phyloP scores from a whole-genome alignment of 257 asterid genomes.

The Forsythia viridissima region DNA sequence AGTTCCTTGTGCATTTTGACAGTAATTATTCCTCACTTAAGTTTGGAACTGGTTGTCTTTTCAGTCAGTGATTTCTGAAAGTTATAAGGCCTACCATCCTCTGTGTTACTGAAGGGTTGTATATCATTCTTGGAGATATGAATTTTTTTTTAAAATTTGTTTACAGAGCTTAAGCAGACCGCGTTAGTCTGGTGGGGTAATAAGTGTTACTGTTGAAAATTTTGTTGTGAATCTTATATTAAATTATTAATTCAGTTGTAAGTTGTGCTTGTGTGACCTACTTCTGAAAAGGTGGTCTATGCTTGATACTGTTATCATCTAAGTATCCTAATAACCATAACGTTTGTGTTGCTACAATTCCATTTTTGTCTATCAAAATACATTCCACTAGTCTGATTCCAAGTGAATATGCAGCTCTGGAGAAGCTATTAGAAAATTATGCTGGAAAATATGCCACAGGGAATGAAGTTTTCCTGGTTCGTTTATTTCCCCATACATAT shows the following conservation, averaged over 20 bases:
- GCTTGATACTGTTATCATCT: constrained; percentile 11
- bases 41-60: not conserved
- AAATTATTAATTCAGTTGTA: not conserved
- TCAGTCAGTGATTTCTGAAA: not conserved
- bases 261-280: not conserved
- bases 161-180: not conserved
- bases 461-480: constrained; percentile 63
- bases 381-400: constrained; percentile 20
- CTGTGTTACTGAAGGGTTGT: no score
- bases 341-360: constrained; percentile 4
- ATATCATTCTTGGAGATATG: no score
- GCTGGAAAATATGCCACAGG: constrained; percentile 83
- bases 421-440: constrained; percentile 60
- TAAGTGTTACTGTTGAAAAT: not conserved
- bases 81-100: not conserved
- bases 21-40: not conserved
- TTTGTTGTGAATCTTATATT: not conserved
- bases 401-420: constrained; percentile 55
- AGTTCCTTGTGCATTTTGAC: not conserved
- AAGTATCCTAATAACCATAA: not conserved
- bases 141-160: no score
- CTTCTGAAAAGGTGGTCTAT: not conserved
- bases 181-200: not conserved
- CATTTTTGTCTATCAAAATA: not conserved
- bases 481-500: constrained; percentile 27